A percentile compares a stretch with the other conserved stretches of the same genome.
Conservation (phyloP, 305 asterid species). For the Ajuga reptans region DNA sequence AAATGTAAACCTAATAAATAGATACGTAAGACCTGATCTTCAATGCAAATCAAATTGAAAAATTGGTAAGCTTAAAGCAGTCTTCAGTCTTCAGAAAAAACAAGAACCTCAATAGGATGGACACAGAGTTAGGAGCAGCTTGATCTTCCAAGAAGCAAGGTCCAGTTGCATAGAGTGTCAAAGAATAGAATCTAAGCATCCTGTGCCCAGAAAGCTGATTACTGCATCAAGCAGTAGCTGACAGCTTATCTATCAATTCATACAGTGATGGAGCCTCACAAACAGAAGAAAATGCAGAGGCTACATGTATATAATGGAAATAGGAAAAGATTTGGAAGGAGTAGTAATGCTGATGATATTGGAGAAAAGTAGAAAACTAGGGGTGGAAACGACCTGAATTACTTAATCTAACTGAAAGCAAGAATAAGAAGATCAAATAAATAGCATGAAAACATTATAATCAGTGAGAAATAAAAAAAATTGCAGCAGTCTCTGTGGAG, state of each 20-base stretch:
- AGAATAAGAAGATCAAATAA: not conserved
- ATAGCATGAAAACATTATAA: not conserved
- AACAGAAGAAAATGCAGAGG: conserved; percentile 17
- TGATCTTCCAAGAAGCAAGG: conserved; percentile 12
- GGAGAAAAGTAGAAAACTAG: not conserved
- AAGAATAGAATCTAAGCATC: conserved; percentile 11
- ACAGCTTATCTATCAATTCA: conserved; percentile 8
- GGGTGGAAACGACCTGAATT: not conserved
- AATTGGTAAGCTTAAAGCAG: not conserved
- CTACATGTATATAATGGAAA: conserved; percentile 2
- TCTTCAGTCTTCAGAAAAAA: not conserved
- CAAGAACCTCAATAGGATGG: not conserved
- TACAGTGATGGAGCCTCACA: conserved; percentile 12
- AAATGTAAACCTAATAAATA: conserved; percentile 2
- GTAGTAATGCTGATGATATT: not conserved
- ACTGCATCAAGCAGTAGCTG: not conserved
- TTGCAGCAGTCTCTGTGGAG: not conserved
- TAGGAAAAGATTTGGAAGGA: not conserved
- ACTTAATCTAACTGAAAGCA: not conserved
- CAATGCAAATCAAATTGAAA: conserved; percentile 11
- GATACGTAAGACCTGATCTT: not conserved
- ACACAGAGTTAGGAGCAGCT: not conserved
- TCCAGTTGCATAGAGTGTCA: not conserved
- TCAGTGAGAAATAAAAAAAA: not conserved
- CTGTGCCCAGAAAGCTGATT: conserved; percentile 1